Percentiles rank a stretch among this genome's conserved stretches.
phyloP scores from a whole-genome alignment of 441 rosid species.

The Pelargonium fulgidum region DNA sequence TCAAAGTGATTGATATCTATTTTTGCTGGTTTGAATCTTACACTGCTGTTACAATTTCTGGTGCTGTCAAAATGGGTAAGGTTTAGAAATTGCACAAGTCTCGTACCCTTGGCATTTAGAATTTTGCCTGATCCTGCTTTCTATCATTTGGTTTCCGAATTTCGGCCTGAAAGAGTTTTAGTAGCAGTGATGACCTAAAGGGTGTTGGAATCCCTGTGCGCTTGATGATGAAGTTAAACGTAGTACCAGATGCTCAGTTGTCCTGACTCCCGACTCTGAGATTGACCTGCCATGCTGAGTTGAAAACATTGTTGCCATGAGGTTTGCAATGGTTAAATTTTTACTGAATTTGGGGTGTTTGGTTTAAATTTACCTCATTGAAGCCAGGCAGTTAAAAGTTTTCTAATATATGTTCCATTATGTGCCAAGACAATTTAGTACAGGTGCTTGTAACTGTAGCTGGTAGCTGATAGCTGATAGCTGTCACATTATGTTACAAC shows the following conservation, averaged over 20 bases:
- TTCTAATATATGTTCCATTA: not conserved
- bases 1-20: conserved; percentile 2
- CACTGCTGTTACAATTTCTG: not conserved
- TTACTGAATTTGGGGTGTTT: not conserved
- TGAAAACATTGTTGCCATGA: not conserved
- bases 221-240: conserved; percentile 2
- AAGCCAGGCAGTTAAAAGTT: not conserved
- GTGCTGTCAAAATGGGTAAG: not conserved
- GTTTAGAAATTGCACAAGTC: conserved; percentile 1
- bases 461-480: not conserved
- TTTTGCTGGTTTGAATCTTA: conserved; percentile 6
- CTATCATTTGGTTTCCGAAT: not conserved
- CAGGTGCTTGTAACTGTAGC: conserved; percentile 5
- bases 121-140: conserved; percentile 2
- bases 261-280: conserved; percentile 7
- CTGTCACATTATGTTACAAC: not conserved
- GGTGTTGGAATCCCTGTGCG: not conserved
- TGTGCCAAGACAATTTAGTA: conserved; percentile 9
- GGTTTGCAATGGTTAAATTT: conserved; percentile 6
- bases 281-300: not conserved
- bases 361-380: not conserved
- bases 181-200: conserved; percentile 9
- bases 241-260: not conserved
- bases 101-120: not conserved
- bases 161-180: not conserved